phyloP scores from a whole-genome alignment of 2,329 filamentous ascomycete species.

The Seiridium cupressi region DNA sequence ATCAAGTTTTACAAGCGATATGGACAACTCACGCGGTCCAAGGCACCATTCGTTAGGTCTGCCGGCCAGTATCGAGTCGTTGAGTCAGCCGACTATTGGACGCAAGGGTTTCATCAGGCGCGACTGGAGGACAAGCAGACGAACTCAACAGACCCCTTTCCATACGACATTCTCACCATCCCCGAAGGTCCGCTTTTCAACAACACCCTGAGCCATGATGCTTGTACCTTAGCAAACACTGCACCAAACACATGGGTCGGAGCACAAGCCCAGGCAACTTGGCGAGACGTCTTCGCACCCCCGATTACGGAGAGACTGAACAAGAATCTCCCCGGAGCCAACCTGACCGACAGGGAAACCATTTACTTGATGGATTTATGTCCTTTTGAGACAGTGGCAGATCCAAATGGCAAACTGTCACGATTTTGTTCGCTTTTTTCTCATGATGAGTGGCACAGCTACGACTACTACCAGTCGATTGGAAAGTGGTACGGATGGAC shows the following conservation, averaged over 20 bases:
- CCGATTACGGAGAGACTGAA: slow-evolving; percentile 71
- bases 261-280: slow-evolving; percentile 51
- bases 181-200: slow-evolving; percentile 67
- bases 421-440: slow-evolving; percentile 77
- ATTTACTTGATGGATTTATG: slow-evolving; percentile 85
- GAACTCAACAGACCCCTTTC: slow-evolving; percentile 42
- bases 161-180: slow-evolving; percentile 63
- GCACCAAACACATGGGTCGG: slow-evolving; percentile 50
- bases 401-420: slow-evolving; percentile 54
- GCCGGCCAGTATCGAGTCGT: slow-evolving; percentile 70
- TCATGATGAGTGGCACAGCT: slow-evolving; percentile 68
- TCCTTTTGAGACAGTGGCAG: slow-evolving; percentile 77
- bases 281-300: slow-evolving; percentile 62
- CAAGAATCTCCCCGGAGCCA: slow-evolving; percentile 62
- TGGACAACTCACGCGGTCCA: slow-evolving; percentile 51
- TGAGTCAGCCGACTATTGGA: slow-evolving; percentile 73
- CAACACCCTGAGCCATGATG: slow-evolving; percentile 77
- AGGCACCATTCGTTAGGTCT: slow-evolving; percentile 69
- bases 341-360: slow-evolving; percentile 61
- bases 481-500: slow-evolving; percentile 85
- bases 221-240: slow-evolving; percentile 69
- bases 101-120: slow-evolving; percentile 66
- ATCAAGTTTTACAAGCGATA: slow-evolving; percentile 76
- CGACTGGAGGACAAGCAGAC: slow-evolving; percentile 37
- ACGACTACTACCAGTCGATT: slow-evolving; percentile 78